Conservation (phyloP, 768 basidiomycete genomes). For the Butyriboletus loyo region DNA sequence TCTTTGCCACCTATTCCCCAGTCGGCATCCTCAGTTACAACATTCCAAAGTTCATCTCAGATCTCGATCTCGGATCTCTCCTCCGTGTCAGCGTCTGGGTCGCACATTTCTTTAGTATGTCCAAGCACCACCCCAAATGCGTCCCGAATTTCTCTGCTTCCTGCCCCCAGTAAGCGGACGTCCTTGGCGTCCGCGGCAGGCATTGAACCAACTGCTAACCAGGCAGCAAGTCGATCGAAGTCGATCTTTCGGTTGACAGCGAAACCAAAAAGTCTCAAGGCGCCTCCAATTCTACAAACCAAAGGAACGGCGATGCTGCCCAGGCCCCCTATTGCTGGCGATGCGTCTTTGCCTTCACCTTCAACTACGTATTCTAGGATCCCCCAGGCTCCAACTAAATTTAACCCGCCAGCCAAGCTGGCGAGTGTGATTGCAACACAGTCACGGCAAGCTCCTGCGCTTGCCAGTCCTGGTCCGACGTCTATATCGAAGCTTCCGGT, state of each 20-base stretch:
- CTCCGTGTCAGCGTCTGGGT: conserved; percentile 14
- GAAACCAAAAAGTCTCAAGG: conserved; percentile 25
- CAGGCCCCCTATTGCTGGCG: conserved; percentile 14
- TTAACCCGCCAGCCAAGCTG: conserved; percentile 30
- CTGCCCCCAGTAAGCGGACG: conserved; percentile 24
- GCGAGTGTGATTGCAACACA: conserved; percentile 28
- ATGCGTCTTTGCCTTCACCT: conserved; percentile 4
- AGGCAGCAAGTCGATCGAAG: conserved; percentile 18
- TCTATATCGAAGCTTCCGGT: conserved; percentile 22
- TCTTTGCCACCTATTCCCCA: conserved; percentile 28
- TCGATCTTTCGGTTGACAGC: conserved; percentile 30
- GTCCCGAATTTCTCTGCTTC: conserved; percentile 26
- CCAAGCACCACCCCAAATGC: conserved; percentile 1
- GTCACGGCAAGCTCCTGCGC: conserved; percentile 9
- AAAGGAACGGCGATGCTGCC: conserved; percentile 2
- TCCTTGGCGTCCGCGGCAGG: conserved; percentile 26
- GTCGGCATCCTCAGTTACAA: conserved; percentile 26
- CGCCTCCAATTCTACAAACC: conserved; percentile 2
- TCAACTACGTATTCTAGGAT: conserved; percentile 14
- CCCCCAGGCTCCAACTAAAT: conserved; percentile 23
- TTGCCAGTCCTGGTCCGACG: neutral
- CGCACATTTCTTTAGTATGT: conserved; percentile 15
- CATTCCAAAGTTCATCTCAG: conserved; percentile 23
- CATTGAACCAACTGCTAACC: conserved; percentile 13
- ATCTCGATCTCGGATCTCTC: conserved; percentile 17